Conservation (phyloP, 768 basidiomycete species). For the Termitomyces bulborhizus region DNA sequence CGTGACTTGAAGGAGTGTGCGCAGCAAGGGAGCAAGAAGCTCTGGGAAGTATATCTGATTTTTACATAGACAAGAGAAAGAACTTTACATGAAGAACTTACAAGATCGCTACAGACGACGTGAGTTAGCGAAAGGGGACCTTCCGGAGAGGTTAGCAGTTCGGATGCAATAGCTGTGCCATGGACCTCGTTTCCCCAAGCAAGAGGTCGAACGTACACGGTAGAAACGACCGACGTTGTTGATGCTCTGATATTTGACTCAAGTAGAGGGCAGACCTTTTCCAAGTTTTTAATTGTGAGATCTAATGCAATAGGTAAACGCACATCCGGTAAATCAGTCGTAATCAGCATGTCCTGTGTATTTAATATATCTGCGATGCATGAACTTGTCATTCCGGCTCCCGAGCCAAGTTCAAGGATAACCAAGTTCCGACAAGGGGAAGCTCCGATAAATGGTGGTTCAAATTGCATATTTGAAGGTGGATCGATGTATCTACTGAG, state of each 20-base stretch:
- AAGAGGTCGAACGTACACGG: slow-evolving; percentile 48
- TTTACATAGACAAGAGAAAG: slow-evolving; percentile 4
- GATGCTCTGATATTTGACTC: slow-evolving; percentile 27
- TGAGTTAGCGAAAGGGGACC: slow-evolving; percentile 39
- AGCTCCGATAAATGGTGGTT: slow-evolving; percentile 42
- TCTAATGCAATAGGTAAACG: slow-evolving; percentile 4
- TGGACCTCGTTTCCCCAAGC: slow-evolving; percentile 62
- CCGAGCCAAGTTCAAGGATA: slow-evolving; percentile 76
- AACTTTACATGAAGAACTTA: slow-evolving; percentile 29
- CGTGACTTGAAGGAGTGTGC: slow-evolving; percentile 68
- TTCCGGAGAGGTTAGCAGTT: slow-evolving; percentile 22
- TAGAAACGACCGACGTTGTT: slow-evolving; percentile 5
- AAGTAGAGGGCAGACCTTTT: slow-evolving; percentile 42
- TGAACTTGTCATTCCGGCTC: slow-evolving; percentile 58
- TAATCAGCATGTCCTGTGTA: slow-evolving; percentile 42
- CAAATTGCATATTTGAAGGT: slow-evolving; percentile 34
- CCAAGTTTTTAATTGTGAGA: neutral
- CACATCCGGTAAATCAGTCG: slow-evolving; percentile 79
- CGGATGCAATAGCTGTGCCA: slow-evolving; percentile 29
- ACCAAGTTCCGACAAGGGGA: slow-evolving; percentile 15
- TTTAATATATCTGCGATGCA: slow-evolving; percentile 27
- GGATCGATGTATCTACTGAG: slow-evolving; percentile 49
- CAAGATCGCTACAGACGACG: slow-evolving; percentile 80
- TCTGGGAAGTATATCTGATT: slow-evolving; percentile 80
- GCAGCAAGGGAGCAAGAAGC: slow-evolving; percentile 69